Evolutionary conservation across 1,284 basidiomycete genomes (phyloP), one percentile per base, ranked within the genome.

Genomic region (Ustilago shanxiensis): DNA sequence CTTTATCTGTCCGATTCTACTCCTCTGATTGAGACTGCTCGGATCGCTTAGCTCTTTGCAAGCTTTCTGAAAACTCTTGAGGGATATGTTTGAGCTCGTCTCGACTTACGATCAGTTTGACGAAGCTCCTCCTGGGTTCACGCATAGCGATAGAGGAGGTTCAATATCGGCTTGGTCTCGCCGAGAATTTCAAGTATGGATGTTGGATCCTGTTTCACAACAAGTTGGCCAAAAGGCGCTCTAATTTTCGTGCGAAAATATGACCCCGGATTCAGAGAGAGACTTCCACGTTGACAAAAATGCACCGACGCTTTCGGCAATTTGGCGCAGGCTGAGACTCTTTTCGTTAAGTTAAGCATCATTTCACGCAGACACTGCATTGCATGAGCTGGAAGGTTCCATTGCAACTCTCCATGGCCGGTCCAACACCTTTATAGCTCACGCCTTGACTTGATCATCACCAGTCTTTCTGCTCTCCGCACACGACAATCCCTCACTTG

Each of bases 221-320:
- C 47, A 49, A 7, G 11, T 14, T 9, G 10, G 24, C 20, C 9
- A 28, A 49, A 49, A 29, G 1, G 14, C 9, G 11, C 24, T 28
- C 9, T 26, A n/a, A 0, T 44, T 41, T 20, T 44, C 41, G 47
- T 28, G 47, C 22, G 26, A 49, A 16, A 26, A 26, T 26, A 4
- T 14, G 24, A 49, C 26, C 47, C 47, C 47, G 47, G 47, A 26
- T 49, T 47, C 20, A 47, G 45, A 47, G 8, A 11, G 45, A n/a
- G 47, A 18, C 22, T 49, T 49, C 47, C 47, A 49, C 47, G 47
- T 49, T 49, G 47, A 24, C 47, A 49, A 49, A 29, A 29, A 49
- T 49, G 47, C 47, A 49, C 47, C 47, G 47, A 49, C 47, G 47
- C 47, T 49, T 49, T 49, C 47, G 47, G 47, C 47, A 49, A 49